Percentiles rank a stretch among this genome's conserved stretches.
phyloP scores from a whole-genome alignment of 495 filamentous ascomycete species.

The Durotheca rogersii region DNA sequence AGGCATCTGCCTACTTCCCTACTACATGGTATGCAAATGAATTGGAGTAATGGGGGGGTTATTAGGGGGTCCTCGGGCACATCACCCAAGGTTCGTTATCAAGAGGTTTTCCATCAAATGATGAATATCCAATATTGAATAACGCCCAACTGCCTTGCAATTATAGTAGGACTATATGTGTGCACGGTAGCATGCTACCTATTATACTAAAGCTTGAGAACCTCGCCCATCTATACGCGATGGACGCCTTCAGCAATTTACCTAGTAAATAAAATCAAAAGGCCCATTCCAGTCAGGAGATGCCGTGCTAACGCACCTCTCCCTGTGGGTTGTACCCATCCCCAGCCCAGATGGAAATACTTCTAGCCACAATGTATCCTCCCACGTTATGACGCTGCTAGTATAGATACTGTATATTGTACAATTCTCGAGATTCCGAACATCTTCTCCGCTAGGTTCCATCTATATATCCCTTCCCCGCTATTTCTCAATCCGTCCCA shows the following conservation, averaged over 20 bases:
- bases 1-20: too few species aligned
- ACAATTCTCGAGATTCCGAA: background rate
- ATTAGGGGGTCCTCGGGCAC: too few species aligned
- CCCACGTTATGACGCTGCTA: constrained; percentile 10
- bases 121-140: too few species aligned
- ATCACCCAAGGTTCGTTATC: too few species aligned
- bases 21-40: too few species aligned
- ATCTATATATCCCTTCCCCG: background rate
- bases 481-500: constrained; percentile 15
- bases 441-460: background rate
- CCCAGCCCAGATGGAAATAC: background rate
- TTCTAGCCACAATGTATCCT: constrained; percentile 16
- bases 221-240: background rate
- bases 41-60: too few species aligned
- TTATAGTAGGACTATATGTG: too few species aligned
- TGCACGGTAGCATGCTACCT: too few species aligned
- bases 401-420: constrained; percentile 22
- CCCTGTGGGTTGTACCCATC: constrained; percentile 2
- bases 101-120: too few species aligned
- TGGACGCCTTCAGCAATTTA: background rate
- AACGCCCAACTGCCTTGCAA: too few species aligned
- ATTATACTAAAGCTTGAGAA: background rate
- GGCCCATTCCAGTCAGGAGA: constrained; percentile 5
- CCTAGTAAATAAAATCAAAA: background rate
- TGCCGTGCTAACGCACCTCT: constrained; percentile 17